These are phyloP conservation scores for Deinandra increscens DNA, from an alignment of 129 eudicot genomes.

Conservation along the genomic window DNA sequence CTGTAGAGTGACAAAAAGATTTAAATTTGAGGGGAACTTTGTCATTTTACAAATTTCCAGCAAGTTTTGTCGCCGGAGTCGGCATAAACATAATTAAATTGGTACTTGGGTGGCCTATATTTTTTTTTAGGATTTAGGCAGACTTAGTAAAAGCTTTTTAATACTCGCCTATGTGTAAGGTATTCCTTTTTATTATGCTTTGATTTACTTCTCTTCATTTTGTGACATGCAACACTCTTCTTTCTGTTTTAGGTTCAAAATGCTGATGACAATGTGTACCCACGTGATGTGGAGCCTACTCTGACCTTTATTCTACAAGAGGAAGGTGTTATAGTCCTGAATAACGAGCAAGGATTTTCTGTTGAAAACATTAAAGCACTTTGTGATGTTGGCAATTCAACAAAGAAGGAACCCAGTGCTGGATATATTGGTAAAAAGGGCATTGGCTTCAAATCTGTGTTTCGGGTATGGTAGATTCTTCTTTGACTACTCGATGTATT, in stretches of 20 bases:
- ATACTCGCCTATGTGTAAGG: neutral
- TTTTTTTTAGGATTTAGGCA: neutral
- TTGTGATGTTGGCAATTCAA: conserved; percentile 95
- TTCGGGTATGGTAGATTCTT: conserved; percentile 57
- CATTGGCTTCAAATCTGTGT: conserved; percentile 96
- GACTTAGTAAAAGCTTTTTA: neutral
- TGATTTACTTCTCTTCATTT: neutral
- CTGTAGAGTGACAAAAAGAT: neutral
- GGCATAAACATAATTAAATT: neutral
- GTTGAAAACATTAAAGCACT: conserved; percentile 83
- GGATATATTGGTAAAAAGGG: conserved; percentile 99
- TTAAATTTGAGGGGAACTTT: neutral
- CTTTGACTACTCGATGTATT: conserved; percentile 4
- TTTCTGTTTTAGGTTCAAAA: conserved; percentile 64
- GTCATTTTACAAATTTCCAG: neutral
- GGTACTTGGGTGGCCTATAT: neutral
- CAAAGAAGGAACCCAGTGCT: conserved; percentile 70
- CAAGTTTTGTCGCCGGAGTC: neutral
- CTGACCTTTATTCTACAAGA: conserved; percentile 72
- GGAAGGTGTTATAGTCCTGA: conserved; percentile 63
- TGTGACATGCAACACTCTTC: neutral
- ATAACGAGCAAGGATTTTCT: conserved; percentile 82
- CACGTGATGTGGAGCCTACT: conserved; percentile 71
- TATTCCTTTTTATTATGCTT: neutral
- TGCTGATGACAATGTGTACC: conserved; percentile 94